These are phyloP conservation scores for Paecilomyces sp. DNA, from an alignment of 2,329 filamentous ascomycete species.

Conservation along the genomic window DNA sequence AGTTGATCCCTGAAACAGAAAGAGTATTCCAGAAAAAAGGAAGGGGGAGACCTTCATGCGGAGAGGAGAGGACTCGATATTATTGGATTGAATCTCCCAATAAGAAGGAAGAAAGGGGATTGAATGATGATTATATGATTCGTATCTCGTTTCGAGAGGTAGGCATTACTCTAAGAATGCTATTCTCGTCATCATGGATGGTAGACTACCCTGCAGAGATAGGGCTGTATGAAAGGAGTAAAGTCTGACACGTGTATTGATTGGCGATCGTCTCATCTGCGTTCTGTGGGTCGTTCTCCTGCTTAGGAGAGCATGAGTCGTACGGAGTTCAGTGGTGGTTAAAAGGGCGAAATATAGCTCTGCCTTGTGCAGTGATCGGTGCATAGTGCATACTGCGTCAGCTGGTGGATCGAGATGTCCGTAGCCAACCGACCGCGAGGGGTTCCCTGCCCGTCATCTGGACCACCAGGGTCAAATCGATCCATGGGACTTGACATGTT, in stretches of 20 bases:
- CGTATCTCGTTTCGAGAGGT: not conserved
- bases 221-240: not conserved
- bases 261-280: not conserved
- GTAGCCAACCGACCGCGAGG: not conserved
- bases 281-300: not conserved
- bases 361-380: not conserved
- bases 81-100: not conserved
- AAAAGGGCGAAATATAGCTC: not conserved
- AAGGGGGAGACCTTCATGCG: not conserved
- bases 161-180: not conserved
- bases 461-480: not conserved
- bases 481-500: not conserved
- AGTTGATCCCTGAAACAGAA: not conserved
- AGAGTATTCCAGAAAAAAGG: not conserved
- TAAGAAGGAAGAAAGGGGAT: not conserved
- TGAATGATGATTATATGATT: not conserved
- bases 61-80: not conserved
- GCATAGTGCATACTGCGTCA: not conserved
- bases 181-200: not conserved
- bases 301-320: not conserved
- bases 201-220: not conserved
- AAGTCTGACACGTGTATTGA: not conserved
- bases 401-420: not conserved
- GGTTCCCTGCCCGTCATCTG: not conserved
- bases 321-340: not conserved